These are phyloP conservation scores for Trypanosoma cruzi DNA, from an alignment of 208 protist species.

Conservation along the genomic window DNA sequence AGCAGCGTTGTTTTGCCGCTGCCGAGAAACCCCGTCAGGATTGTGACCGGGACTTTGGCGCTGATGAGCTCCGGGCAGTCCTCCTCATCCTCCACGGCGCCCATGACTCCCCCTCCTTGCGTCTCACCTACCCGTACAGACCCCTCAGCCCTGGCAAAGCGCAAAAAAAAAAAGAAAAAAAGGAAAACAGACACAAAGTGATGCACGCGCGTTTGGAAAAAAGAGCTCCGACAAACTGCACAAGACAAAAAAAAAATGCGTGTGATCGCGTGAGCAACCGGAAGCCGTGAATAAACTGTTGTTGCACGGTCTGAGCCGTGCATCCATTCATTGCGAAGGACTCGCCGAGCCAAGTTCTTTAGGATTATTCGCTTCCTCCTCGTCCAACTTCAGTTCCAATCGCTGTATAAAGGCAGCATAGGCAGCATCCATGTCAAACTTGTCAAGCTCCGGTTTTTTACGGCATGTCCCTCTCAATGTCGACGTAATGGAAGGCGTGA, in stretches of 20 bases:
- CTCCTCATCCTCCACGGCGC: conserved; percentile 42
- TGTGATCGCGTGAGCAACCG: too few species aligned
- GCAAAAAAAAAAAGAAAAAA: too few species aligned
- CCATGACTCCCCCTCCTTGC: background rate
- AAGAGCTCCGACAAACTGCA: too few species aligned
- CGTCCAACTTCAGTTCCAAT: conserved; percentile 18
- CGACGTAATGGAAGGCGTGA: background rate
- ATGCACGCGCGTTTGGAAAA: too few species aligned
- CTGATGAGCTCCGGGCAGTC: conserved; percentile 84
- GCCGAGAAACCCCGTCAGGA: conserved; percentile 95
- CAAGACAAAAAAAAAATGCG: too few species aligned
- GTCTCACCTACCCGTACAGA: too few species aligned
- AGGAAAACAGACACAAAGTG: too few species aligned
- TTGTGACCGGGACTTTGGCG: conserved; percentile 85
- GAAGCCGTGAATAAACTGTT: too few species aligned
- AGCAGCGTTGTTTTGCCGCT: conserved; percentile 95
- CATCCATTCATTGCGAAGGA: too few species aligned
- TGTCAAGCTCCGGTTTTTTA: conserved; percentile 3
- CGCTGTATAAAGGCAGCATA: conserved; percentile 32
- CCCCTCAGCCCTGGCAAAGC: too few species aligned
- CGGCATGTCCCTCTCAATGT: background rate
- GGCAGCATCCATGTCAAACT: conserved; percentile 28
- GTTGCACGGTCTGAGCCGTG: too few species aligned
- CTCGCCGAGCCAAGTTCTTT: too few species aligned
- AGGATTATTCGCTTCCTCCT: conserved; percentile 12